These are phyloP conservation scores for Persicaria tinctoria DNA, from an alignment of 148 eudicot species.

Conservation along the genomic window DNA sequence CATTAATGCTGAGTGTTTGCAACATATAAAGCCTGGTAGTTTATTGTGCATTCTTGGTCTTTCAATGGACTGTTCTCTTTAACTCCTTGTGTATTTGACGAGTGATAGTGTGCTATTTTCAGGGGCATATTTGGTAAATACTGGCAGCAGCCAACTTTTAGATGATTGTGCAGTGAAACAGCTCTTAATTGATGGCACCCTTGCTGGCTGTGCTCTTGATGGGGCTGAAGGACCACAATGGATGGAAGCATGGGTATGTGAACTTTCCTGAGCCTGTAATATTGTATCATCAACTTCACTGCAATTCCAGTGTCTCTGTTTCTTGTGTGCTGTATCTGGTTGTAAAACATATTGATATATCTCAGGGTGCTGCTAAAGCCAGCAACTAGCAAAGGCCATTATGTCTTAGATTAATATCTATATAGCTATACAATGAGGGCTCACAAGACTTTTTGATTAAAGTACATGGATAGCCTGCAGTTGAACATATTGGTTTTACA, in stretches of 20 bases:
- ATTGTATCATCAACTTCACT: background rate
- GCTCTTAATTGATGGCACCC: conserved; percentile 84
- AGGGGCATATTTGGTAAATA: conserved; percentile 94
- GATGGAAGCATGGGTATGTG: conserved; percentile 99
- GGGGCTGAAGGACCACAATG: conserved; percentile 99
- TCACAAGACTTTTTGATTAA: background rate
- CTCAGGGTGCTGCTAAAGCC: background rate
- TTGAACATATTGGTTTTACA: background rate
- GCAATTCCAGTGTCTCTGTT: background rate
- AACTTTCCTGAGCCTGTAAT: conserved; percentile 12
- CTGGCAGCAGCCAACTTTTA: conserved; percentile 96
- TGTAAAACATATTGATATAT: background rate
- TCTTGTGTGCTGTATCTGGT: background rate
- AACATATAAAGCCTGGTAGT: conserved; percentile 86
- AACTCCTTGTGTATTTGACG: background rate
- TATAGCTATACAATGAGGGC: background rate
- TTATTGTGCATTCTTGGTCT: background rate
- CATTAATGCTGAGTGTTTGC: conserved; percentile 81
- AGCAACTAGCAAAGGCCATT: background rate
- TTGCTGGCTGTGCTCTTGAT: conserved; percentile 99
- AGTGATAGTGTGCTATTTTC: conserved; percentile 14
- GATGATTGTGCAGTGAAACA: conserved; percentile 99
- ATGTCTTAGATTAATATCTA: background rate
- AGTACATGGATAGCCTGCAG: background rate
- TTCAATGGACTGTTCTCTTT: background rate